Base-by-base conservation (phyloP, 139 green algal species). In the Pycnococcus provasolii region DNA sequence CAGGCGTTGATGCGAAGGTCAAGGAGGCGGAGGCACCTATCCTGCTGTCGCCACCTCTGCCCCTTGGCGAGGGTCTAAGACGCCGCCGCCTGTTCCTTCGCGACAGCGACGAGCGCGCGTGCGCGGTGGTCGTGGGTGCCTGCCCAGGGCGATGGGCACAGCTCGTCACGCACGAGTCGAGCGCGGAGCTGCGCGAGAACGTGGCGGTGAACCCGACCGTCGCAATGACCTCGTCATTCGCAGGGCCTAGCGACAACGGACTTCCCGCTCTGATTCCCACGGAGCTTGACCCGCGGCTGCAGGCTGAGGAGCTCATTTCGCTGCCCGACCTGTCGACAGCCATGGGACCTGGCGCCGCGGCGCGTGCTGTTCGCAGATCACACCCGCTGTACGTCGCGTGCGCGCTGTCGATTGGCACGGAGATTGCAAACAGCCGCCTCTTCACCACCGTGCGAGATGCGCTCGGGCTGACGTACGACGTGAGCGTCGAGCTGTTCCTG, bases 401-500 rank as follows among this genome's bases (percentile, higher is more conserved):
- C 15, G 81, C 80, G 1, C 75, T 95, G 43, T 67, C 78, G 66
- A 79, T 96, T 46, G 79, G 96, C 37, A 83, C 81, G 0, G 90
- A 97, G 85, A 87, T 98, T 64, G 88, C 97, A 62, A 98, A 98
- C 80, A 83, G 74, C 7, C 77, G 92, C 5, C 86, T 96, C n/a
- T 97, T 97, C 77, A 96, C 89, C 15, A 97, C 89, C 4, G 88
- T 94, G 58, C 79, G 93, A 2, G 93, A 99, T 80, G 83, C 87
- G 1, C 80, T 98, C 62, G 90, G 90, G 8, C 83, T 99, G 52
- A 99, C 93, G 0, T 99, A 99, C 66, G 93, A 99, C 66, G 93
- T 97, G 9, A 91, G 84, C 6, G 97, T 99, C 64, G 89, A 97
- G 81, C 71, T 96, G 26, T 72, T 63, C 5, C 64, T 89, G 42